Conservation (phyloP, 2,329 filamentous ascomycete genomes). For the Colletotrichum sp. region DNA sequence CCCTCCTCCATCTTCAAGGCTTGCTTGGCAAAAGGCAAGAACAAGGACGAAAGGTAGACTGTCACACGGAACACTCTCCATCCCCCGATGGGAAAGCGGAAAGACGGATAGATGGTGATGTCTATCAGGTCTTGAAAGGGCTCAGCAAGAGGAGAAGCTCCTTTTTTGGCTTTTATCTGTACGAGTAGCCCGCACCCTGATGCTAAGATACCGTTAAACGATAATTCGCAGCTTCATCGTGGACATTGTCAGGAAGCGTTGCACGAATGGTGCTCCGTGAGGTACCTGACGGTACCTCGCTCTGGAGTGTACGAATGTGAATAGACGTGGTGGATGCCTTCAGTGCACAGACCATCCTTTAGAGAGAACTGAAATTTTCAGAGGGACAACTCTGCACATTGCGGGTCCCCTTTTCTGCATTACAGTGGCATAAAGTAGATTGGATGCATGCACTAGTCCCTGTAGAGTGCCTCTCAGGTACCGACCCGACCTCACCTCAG, state of each 20-base stretch:
- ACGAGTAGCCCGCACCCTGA: not conserved
- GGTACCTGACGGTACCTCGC: not conserved
- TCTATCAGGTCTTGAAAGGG: not conserved
- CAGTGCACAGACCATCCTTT: not conserved
- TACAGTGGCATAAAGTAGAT: slow-evolving; percentile 7
- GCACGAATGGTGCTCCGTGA: not conserved
- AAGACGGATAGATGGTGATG: not conserved
- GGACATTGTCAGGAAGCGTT: not conserved
- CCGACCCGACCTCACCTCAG: not conserved
- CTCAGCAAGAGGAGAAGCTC: not conserved
- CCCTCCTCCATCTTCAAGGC: not conserved
- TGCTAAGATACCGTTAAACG: not conserved
- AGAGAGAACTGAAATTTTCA: not conserved
- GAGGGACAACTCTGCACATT: not conserved
- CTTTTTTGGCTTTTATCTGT: not conserved
- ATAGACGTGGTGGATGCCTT: not conserved
- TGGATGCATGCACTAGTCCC: slow-evolving; percentile 1
- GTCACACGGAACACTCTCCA: not conserved
- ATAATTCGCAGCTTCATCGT: not conserved
- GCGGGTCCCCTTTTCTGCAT: not conserved
- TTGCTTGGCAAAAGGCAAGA: not conserved
- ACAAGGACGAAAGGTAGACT: not conserved
- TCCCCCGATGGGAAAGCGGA: not conserved
- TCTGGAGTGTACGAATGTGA: not conserved
- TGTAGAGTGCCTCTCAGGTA: not conserved